Conservation (phyloP, 148 eudicot species). For the Chenopodium formosanum region DNA sequence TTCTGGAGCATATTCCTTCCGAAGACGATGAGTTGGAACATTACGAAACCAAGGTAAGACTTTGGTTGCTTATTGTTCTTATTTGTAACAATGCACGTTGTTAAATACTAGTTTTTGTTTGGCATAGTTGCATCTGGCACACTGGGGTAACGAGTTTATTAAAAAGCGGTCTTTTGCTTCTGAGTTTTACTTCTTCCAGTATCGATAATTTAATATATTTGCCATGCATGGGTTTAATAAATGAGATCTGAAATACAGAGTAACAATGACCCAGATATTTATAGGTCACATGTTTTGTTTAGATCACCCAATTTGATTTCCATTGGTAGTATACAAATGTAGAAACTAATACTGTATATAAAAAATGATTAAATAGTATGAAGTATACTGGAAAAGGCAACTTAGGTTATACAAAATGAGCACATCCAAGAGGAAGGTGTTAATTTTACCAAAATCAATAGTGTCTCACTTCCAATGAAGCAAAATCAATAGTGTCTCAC, state of each 20-base stretch:
- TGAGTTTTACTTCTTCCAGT: background rate
- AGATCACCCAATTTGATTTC: background rate
- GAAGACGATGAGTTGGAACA: constrained; percentile 74
- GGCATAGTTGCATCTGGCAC: background rate
- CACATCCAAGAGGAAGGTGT: background rate
- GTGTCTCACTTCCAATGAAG: background rate
- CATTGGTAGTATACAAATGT: background rate
- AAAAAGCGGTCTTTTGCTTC: background rate
- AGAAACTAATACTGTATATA: too few species aligned
- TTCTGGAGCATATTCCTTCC: constrained; percentile 58
- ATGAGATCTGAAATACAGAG: background rate
- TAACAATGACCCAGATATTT: too few species aligned
- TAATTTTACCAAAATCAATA: too few species aligned
- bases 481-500: background rate
- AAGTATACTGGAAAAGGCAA: background rate
- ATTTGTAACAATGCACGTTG: background rate
- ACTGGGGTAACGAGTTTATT: background rate
- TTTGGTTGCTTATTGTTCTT: background rate
- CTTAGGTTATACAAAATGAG: background rate
- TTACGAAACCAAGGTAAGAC: constrained; percentile 71
- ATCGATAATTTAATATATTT: background rate
- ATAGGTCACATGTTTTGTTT: background rate
- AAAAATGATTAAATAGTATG: background rate
- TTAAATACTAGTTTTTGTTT: constrained; percentile 2
- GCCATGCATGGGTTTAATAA: background rate